These are phyloP conservation scores for Cryptococcus sp. DNA, from an alignment of 1,284 basidiomycete species.

Conservation along the genomic window DNA sequence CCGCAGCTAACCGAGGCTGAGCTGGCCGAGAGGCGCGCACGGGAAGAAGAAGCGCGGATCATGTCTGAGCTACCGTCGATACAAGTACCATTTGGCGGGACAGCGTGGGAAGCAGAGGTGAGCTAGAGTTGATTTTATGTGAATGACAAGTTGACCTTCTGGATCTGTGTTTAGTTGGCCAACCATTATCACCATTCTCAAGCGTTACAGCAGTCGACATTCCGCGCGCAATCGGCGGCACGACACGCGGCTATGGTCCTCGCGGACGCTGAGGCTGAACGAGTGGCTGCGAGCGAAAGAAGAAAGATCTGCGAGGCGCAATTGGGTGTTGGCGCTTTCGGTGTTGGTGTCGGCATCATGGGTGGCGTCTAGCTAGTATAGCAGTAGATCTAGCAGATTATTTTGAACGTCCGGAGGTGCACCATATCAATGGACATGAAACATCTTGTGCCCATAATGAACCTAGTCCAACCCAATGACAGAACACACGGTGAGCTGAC, in stretches of 20 bases:
- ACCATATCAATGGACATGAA: too few relatives aligned
- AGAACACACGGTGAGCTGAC: not conserved
- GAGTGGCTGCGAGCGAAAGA: conserved; percentile 37
- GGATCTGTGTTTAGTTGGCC: conserved; percentile 19
- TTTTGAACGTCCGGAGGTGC: not conserved
- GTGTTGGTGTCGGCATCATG: conserved; percentile 23
- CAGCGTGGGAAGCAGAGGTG: conserved; percentile 39
- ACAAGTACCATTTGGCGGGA: conserved; percentile 28
- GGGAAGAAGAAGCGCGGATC: conserved; percentile 32
- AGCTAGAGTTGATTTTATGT: conserved; percentile 1
- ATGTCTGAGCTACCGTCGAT: conserved; percentile 36
- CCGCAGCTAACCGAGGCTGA: conserved; percentile 15
- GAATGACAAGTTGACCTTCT: not conserved
- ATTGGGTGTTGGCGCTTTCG: conserved; percentile 24
- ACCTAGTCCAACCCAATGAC: too few relatives aligned
- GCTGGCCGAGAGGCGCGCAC: conserved; percentile 21
- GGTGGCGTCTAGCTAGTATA: conserved; percentile 6
- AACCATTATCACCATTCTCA: conserved; percentile 26
- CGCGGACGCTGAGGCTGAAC: conserved; percentile 47
- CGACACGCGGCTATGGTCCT: conserved; percentile 36
- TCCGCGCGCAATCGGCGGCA: conserved; percentile 27
- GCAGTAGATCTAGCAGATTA: not conserved
- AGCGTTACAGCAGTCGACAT: conserved; percentile 18
- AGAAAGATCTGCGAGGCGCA: conserved; percentile 34
- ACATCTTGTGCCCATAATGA: too few relatives aligned